phyloP scores from a whole-genome alignment of 1,284 basidiomycete species.

The Tilletia setariae region DNA sequence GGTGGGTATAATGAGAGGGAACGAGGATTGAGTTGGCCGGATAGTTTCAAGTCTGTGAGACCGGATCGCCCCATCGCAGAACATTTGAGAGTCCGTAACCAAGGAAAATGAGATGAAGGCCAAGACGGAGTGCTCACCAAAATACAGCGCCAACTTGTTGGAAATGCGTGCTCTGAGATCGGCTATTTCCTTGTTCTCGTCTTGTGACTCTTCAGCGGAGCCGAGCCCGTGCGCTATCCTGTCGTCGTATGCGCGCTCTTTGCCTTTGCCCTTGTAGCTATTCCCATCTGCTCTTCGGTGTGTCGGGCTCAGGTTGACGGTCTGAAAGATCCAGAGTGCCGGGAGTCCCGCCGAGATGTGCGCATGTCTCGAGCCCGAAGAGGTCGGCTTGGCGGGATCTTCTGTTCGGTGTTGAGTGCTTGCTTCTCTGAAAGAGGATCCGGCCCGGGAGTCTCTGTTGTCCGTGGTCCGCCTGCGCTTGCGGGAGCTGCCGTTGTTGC shows the following conservation, averaged over 20 bases:
- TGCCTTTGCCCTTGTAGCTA: not conserved
- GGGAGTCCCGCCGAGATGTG: not conserved
- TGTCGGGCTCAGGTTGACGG: not conserved
- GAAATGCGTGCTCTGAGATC: not conserved
- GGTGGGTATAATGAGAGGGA: not conserved
- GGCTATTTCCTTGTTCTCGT: not conserved
- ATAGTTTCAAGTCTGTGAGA: not conserved
- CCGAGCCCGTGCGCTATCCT: not conserved
- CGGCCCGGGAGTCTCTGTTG: not conserved
- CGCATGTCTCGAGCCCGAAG: not conserved
- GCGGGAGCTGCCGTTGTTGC: not conserved
- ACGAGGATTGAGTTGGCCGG: not conserved
- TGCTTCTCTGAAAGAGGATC: not conserved
- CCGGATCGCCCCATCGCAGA: too few species aligned
- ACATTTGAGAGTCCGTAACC: too few species aligned
- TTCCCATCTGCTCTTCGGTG: not conserved
- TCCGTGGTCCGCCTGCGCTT: not conserved
- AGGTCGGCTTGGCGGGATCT: not conserved
- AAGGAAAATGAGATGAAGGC: not conserved
- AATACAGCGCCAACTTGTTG: not conserved
- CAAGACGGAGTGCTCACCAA: not conserved
- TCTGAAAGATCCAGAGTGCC: slow-evolving; percentile 2
- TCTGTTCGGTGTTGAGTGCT: not conserved
- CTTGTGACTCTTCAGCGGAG: not conserved
- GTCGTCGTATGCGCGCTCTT: slow-evolving; percentile 1